Evolutionary conservation across 2,329 filamentous ascomycete species (phyloP), one percentile per base, ranked within the genome.

Genomic region (Fusarium xyrophilum): DNA sequence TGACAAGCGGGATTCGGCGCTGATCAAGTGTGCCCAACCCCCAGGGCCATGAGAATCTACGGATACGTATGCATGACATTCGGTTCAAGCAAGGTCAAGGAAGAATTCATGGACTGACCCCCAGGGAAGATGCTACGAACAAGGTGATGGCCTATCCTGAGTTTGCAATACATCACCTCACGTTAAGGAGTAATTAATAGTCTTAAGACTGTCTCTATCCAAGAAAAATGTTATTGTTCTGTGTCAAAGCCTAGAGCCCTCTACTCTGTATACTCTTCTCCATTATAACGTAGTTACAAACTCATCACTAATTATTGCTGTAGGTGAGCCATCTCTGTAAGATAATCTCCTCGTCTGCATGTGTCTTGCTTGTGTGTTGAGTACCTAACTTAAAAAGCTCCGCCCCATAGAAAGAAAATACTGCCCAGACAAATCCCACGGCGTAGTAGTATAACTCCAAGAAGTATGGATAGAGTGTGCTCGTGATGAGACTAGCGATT

Each of bases 1-100:
- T 54, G 39, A 33, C 56, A 69, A 68, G 62, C 66, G 66, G 65
- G 55, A 65, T 67, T 65, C 33, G 33, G 23, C 39, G 53, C 48
- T 53, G 63, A 14, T 52, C 21, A 40, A 30, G 30, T 38, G 14
- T 36, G 23, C 21, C 17, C 35, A 38, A 63, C 46, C 46, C 56
- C 56, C 32, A 52, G 48, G 48, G 35, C 17, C 51, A 25, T 43
- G 21, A n/a, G 21, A 43, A 32, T 43, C 36, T 42, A 25, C 39
- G 12, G n/a, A 21, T 21, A 21, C 13, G 5, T 30, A 42, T 42
- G 36, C 47, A 53, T 39, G 46, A 30, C 40, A 59, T 33, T 50
- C 30, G 23, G 25, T 60, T 60, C 28, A 39, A 33, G 36, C 54
- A 53, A 61, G 47, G 25, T 30, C 32, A 56, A 51, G 47, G 36